Evolutionary conservation across 2,329 filamentous ascomycete genomes (phyloP), one percentile per base, ranked within the genome.

Genomic region (Botrytis paeoniae): DNA sequence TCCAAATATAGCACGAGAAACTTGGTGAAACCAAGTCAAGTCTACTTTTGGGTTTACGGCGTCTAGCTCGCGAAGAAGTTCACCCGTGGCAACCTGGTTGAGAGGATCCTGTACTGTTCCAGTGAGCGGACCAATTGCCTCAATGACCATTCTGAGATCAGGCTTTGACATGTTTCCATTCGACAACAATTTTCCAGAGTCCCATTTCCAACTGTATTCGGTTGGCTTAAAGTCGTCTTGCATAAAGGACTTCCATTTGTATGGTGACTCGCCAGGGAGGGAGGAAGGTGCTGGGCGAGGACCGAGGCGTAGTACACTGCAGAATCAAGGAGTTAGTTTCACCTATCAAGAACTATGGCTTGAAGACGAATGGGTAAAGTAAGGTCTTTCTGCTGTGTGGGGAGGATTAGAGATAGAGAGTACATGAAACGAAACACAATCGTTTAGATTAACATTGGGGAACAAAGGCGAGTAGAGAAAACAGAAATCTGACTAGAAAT

Each of bases 201-300:
- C 62, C 62, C 62, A 64, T 43, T 64, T 64, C 62, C 39, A 64
- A 29, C n/a, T 64, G 18, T 45, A 64, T 64, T 64, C 41, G n/a
- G 45, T 35, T 41, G 62, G 29, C 20, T 64, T 64, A 20, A 64
- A 64, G 62, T 64, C 62, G 41, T 64, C 62, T 29, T 64, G 41
- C 39, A 64, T 43, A 18, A 64, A 64, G 5, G 39, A 64, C n/a
- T 64, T 64, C 62, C 62, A 64, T 64, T 45, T 32, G 18, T 64
- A 43, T 64, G 62, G n/a, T n/a, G 39, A 32, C 18, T 22, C 62
- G 14, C 25, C 37, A 32, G 62, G 20, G 9, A 41, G 9, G 1
- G 41, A 32, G 9, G 39, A 45, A 4, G 5, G 18, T 25, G 0
- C 9, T 45, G n/a, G 62, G 9, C 62, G 62, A 45, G 41, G 62